Conservation (phyloP, 352 stramenopile species). For the Globisporangium takayamanum region DNA sequence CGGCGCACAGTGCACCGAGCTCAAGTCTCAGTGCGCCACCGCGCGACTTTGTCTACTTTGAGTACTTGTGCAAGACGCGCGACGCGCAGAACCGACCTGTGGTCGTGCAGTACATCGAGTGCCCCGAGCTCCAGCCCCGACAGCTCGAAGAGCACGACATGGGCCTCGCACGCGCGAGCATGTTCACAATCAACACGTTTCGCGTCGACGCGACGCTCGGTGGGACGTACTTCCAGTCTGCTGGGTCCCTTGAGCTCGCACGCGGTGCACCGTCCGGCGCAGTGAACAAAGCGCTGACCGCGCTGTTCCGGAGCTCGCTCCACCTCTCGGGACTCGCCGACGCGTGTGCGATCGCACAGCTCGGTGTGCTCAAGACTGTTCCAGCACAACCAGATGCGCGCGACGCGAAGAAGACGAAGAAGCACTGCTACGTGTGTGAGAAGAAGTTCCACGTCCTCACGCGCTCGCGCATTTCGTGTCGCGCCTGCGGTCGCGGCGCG, state of each 20-base stretch:
- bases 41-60: constrained; percentile 37
- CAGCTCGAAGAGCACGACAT: constrained; percentile 32
- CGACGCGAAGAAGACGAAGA: constrained; percentile 2
- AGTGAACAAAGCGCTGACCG: constrained; percentile 1
- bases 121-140: constrained; percentile 14
- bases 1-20: constrained; percentile 21
- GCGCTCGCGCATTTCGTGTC: constrained; percentile 9
- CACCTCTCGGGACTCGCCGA: constrained; percentile 9
- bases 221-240: constrained; percentile 6
- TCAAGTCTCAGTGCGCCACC: constrained; percentile 18
- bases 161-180: constrained; percentile 9
- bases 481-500: constrained; percentile 13
- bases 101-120: constrained; percentile 16
- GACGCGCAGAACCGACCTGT: constrained; percentile 28
- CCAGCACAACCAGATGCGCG: not conserved
- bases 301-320: constrained; percentile 3
- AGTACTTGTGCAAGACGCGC: constrained; percentile 23
- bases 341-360: constrained; percentile 9
- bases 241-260: constrained; percentile 1
- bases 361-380: constrained; percentile 9
- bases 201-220: not conserved
- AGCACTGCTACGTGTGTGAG: constrained; percentile 20
- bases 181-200: constrained; percentile 14
- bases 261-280: not conserved
- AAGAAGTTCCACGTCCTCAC: constrained; percentile 25